Base-by-base conservation (phyloP, 257 asterid genomes). In the Lycium ferocissimum region DNA sequence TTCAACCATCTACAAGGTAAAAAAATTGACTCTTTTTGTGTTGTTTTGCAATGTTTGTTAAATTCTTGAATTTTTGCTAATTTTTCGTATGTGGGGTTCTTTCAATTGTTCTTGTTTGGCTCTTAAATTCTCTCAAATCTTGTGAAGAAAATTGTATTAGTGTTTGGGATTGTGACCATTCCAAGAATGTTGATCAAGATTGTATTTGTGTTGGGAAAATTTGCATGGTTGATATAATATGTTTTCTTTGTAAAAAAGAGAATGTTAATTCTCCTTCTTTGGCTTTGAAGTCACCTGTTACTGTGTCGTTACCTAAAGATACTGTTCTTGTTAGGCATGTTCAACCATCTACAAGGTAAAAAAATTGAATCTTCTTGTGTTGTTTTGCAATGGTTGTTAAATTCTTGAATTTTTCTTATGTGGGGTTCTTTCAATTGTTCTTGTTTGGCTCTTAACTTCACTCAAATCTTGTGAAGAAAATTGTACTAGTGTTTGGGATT, bases 81-180 rank as follows among this genome's bases (percentile, higher is more conserved):
- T n/a, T n/a, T n/a, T n/a, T n/a, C n/a, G n/a, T n/a, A n/a, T n/a
- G n/a, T n/a, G n/a, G n/a, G n/a, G n/a, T n/a, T n/a, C n/a, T n/a
- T n/a, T n/a, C n/a, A n/a, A n/a, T n/a, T n/a, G n/a, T n/a, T n/a
- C n/a, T n/a, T n/a, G n/a, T n/a, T n/a, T n/a, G n/a, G n/a, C n/a
- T n/a, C n/a, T n/a, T n/a, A n/a, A n/a, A n/a, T n/a, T n/a, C n/a
- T n/a, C 92, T 96, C 7, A 91, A 92, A 65, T 79, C 89, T 66
- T 85, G 92, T 35, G 89, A 81, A 13, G 95, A 90, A 4, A 88
- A 78, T 6, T 90, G 75, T 87, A 33, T 94, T 37, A 93, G 95
- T 88, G 88, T 96, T 3, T 94, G 99, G 99, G 92, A 86, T 85
- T 94, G 98, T 80, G 93, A 93, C 84, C 98, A 91, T 83, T 78